These are phyloP conservation scores for Leptodermis oblonga DNA, from an alignment of 257 asterid species.

Conservation along the genomic window DNA sequence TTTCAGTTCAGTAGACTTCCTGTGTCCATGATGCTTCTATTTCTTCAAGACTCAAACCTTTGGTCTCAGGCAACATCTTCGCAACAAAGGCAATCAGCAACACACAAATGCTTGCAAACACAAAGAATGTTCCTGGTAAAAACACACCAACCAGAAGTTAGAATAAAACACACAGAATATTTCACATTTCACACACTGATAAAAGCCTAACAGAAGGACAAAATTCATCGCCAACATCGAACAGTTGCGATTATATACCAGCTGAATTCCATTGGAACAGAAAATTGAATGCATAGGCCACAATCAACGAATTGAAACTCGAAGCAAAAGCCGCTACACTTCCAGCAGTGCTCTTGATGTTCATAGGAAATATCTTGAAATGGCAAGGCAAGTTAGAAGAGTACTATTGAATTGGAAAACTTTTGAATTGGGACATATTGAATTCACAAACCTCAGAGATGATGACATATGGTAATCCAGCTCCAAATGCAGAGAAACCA, in stretches of 20 bases:
- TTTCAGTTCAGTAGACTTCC: not conserved
- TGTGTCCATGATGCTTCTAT: not conserved
- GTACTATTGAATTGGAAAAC: not conserved
- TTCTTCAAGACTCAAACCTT: conserved; percentile 6
- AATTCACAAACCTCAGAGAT: conserved; percentile 17
- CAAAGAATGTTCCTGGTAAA: conserved; percentile 7
- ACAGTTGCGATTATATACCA: too few species aligned
- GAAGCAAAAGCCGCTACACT: conserved; percentile 72
- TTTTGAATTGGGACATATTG: not conserved
- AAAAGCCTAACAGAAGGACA: not conserved
- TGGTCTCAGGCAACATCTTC: conserved; percentile 12
- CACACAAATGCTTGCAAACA: not conserved
- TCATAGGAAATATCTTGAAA: conserved; percentile 82
- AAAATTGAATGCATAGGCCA: conserved; percentile 75
- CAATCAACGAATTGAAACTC: conserved; percentile 85
- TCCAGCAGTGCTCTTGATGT: conserved; percentile 80
- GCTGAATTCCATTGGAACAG: conserved; percentile 65
- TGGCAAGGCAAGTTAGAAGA: not conserved
- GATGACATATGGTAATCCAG: conserved; percentile 17
- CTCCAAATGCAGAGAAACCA: conserved; percentile 13
- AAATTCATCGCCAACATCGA: too few species aligned
- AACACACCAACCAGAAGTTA: not conserved
- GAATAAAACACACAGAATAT: not conserved
- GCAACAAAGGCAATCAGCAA: not conserved
- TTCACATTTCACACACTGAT: not conserved